Evolutionary conservation across 495 filamentous ascomycete genomes (phyloP), one percentile per base, ranked within the genome.

Genomic region (Podospora fimiseda): DNA sequence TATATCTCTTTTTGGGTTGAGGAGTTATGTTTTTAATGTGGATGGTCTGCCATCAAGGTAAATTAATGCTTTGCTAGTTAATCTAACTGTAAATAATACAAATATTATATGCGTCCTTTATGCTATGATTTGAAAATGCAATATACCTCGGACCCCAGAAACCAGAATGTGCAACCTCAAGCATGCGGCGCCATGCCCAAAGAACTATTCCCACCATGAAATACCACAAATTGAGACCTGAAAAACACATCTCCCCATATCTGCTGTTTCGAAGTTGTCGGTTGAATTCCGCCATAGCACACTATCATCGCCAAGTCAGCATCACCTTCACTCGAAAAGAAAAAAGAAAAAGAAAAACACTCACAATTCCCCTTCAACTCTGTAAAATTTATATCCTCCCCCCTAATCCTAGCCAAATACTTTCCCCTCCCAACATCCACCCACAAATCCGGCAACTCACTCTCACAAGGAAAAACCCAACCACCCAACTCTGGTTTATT

Each of bases 201-300:
- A 18, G 70, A 68, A 60, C 71, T 74, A 55, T 82, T 80, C 5
- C 82, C 82, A 7, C 69, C 78, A 64, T 94, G 84, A 59, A 92
- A 92, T 15, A 86, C 86, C 18, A 88, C 85, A 63, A 89, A 92
- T 59, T 87, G 79, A 18, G 84, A 77, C 69, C 88, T 89, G 62
- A 94, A 81, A 62, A 94, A 84, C 53, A 87, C 78, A 59, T 91
- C 88, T 9, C 89, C 89, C 57, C 83, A 86, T 61, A 94, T 85
- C 63, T 89, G 82, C 54, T 88, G 60, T 2, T 64, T 66, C 13
- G 74, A 73, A 4, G 76, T 56, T 37, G 80, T 87, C 11, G 79
- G 80, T 71, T 89, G 86, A 39, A 90, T 59, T 51, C 84, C 86
- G 50, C 86, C 86, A 55, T 82, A 86, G 72, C 86, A 90, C 38